phyloP scores from a whole-genome alignment of 2,329 filamentous ascomycete genomes.

The Aspergillus sp. region DNA sequence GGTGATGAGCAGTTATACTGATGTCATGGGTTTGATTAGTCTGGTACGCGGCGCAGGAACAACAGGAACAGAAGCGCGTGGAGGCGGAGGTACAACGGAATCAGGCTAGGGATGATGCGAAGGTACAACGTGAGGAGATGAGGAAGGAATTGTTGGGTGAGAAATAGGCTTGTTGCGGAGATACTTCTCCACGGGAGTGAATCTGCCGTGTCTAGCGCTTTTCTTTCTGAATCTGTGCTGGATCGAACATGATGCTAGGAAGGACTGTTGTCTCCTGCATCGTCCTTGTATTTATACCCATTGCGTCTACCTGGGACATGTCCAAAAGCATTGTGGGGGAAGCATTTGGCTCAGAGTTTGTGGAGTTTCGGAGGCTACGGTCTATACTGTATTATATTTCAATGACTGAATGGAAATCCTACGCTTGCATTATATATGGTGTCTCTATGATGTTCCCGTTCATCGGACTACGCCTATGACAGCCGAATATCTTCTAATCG shows the following conservation, averaged over 20 bases:
- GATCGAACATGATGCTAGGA: not conserved
- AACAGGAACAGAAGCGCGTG: constrained; percentile 33
- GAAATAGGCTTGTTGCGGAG: not conserved
- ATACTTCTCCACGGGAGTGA: not conserved
- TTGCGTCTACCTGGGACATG: not conserved
- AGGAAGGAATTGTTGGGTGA: constrained; percentile 40
- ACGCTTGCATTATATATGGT: not conserved
- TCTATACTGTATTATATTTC: constrained; percentile 1
- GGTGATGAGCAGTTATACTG: constrained; percentile 5
- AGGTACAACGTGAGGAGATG: constrained; percentile 42
- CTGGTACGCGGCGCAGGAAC: constrained; percentile 44
- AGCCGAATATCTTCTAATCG: not conserved
- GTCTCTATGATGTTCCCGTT: not conserved
- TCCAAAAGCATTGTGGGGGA: constrained; percentile 2
- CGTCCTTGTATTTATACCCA: constrained; percentile 13
- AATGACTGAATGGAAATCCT: not conserved
- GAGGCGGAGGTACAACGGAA: constrained; percentile 26
- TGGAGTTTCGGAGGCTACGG: not conserved
- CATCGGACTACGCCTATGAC: not conserved
- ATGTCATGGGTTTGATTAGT: constrained; percentile 30
- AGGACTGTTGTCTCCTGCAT: not conserved
- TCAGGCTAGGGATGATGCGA: constrained; percentile 35
- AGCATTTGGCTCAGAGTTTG: not conserved
- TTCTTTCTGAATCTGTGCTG: too few relatives aligned
- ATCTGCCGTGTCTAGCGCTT: not conserved